A percentile compares a stretch with the other conserved stretches of the same genome.
Conservation (phyloP, 345 rosid genomes). For the Eucalyptus albens region DNA sequence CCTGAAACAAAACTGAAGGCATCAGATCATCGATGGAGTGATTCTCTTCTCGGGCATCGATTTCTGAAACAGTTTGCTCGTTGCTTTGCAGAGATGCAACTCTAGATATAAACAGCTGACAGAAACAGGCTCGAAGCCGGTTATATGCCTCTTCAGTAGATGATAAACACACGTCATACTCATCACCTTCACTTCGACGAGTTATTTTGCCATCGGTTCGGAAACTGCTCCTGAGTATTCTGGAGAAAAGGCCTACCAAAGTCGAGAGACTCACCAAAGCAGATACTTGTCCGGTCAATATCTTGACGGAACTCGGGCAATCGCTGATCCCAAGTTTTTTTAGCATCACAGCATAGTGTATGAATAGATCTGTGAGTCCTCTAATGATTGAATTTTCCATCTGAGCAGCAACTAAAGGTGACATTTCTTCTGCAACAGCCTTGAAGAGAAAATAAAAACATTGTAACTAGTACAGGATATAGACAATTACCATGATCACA, state of each 20-base stretch:
- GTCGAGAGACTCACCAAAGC: constrained; percentile 35
- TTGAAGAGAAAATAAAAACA: not conserved
- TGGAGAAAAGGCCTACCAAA: constrained; percentile 19
- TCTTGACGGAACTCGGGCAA: not conserved
- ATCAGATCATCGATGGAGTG: not conserved
- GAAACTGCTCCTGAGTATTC: constrained; percentile 10
- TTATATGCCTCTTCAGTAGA: constrained; percentile 14
- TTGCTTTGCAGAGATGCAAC: constrained; percentile 5
- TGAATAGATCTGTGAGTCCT: constrained; percentile 28
- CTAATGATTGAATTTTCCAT: constrained; percentile 31
- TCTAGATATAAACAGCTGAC: constrained; percentile 15
- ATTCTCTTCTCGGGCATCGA: not conserved
- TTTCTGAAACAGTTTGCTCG: not conserved
- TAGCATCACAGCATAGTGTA: constrained; percentile 23
- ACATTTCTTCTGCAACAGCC: constrained; percentile 22
- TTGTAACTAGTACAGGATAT: not conserved
- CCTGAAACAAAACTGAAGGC: constrained; percentile 27
- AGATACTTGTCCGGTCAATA: constrained; percentile 29
- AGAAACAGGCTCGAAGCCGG: constrained; percentile 27
- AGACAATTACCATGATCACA: not conserved
- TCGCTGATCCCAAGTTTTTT: constrained; percentile 18
- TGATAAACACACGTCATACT: constrained; percentile 7
- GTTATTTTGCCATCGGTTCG: not conserved
- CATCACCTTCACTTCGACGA: constrained; percentile 5
- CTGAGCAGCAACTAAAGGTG: constrained; percentile 26